These are phyloP conservation scores for Chenopodium berlandieri DNA, from an alignment of 148 eudicot species.

Conservation along the genomic window DNA sequence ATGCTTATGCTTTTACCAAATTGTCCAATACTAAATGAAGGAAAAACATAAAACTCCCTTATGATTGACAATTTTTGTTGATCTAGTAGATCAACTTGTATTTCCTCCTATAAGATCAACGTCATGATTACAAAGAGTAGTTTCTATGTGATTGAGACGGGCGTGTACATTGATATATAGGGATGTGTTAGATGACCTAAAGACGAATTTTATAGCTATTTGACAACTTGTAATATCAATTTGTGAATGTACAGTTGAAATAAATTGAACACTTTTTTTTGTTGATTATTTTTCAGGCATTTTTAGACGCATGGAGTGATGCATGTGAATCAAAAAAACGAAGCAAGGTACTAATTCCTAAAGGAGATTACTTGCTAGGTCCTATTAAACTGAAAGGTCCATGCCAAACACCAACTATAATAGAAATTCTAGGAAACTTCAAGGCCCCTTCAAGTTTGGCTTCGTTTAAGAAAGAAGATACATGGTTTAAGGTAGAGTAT, in stretches of 20 bases:
- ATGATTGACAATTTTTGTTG: too few relatives aligned
- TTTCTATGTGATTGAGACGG: too few relatives aligned
- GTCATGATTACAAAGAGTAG: background rate
- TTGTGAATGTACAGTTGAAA: too few relatives aligned
- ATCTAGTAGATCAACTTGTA: too few relatives aligned
- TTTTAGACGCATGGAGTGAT: slow-evolving; percentile 45
- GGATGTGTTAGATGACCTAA: background rate
- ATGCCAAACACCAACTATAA: slow-evolving; percentile 38
- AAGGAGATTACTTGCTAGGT: slow-evolving; percentile 35
- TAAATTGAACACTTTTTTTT: background rate
- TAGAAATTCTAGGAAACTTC: slow-evolving; percentile 51
- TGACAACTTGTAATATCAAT: too few relatives aligned
- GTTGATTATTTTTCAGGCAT: slow-evolving; percentile 27
- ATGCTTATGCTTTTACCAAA: too few relatives aligned
- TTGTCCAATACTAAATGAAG: too few relatives aligned
- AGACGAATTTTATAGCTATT: too few relatives aligned
- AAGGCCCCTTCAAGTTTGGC: slow-evolving; percentile 44
- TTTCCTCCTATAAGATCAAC: background rate
- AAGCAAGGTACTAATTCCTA: slow-evolving; percentile 45
- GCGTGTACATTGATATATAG: background rate
- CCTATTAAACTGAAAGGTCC: slow-evolving; percentile 49
- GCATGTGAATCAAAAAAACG: slow-evolving; percentile 48
- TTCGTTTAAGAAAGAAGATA: slow-evolving; percentile 20
- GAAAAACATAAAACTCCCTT: too few relatives aligned
- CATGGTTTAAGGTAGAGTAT: slow-evolving; percentile 45